A percentile compares a stretch with the other conserved stretches of the same genome.
Evolutionary conservation across 768 basidiomycete genomes (phyloP).

Genomic region (Lactifluus subvellereus): DNA sequence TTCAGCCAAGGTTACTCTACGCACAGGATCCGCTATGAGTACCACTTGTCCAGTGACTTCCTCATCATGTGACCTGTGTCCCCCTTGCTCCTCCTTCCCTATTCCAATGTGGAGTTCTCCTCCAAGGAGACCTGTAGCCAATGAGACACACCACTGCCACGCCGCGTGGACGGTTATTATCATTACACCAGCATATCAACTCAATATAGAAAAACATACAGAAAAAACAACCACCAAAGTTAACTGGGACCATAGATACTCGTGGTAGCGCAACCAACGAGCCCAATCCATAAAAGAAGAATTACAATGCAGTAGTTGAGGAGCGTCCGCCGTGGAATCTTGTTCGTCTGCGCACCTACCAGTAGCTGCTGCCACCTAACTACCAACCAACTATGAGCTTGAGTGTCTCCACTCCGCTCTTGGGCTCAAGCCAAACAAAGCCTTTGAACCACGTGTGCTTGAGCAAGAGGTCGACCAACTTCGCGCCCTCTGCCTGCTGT

Average conservation of each 20-base stretch:
- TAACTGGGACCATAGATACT: no score
- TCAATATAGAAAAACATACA: not conserved
- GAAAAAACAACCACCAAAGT: not conserved
- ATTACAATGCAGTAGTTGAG: not conserved
- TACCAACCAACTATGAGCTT: constrained; percentile 10
- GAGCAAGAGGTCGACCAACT: constrained; percentile 24
- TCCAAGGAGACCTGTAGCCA: no score
- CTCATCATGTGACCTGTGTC: no score
- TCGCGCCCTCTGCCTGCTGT: constrained; percentile 22
- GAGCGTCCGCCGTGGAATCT: not conserved
- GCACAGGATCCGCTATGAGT: no score
- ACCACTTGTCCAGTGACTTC: no score
- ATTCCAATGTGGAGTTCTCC: no score
- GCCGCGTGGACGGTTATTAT: no score
- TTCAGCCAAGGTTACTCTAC: no score
- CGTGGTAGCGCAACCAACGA: no score
- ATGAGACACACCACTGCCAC: no score
- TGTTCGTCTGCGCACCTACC: not conserved
- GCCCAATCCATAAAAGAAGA: not conserved
- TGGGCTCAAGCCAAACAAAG: constrained; percentile 19
- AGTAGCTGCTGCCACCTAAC: not conserved
- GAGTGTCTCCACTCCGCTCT: constrained; percentile 21
- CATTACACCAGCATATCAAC: no score
- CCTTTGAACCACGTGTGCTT: constrained; percentile 21
- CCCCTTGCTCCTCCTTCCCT: no score